Conservation (phyloP, 352 stramenopile species). For the Pilasporangium apinafurcum region DNA sequence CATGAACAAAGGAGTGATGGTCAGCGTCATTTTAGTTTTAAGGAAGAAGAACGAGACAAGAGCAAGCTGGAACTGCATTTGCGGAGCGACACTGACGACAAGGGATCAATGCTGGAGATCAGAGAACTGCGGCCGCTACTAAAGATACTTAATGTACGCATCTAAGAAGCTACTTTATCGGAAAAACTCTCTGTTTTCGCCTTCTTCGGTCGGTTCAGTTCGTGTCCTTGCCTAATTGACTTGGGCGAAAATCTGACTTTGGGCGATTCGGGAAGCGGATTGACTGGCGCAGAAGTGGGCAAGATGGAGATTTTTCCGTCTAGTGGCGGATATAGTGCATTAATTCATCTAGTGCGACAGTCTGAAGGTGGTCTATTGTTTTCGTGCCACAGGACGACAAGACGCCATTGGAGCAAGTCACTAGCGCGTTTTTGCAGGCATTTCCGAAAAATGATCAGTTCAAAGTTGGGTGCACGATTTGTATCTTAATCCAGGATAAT, state of each 20-base stretch:
- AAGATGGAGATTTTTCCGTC: neutral
- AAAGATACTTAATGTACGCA: slow-evolving; percentile 76
- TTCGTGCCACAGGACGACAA: slow-evolving; percentile 57
- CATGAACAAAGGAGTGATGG: no score
- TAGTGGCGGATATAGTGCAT: neutral
- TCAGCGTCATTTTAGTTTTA: neutral
- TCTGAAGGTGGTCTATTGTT: neutral
- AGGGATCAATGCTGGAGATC: slow-evolving; percentile 61
- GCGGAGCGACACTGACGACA: neutral
- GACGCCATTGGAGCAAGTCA: slow-evolving; percentile 74
- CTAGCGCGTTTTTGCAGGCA: slow-evolving; percentile 58
- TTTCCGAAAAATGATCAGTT: slow-evolving; percentile 89
- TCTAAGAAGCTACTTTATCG: no score
- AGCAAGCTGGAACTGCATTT: neutral
- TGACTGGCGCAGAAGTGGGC: no score
- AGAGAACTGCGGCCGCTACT: slow-evolving; percentile 77
- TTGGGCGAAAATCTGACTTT: no score
- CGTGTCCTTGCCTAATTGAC: no score
- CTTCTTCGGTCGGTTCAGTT: no score
- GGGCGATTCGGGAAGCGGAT: no score
- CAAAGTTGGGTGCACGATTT: slow-evolving; percentile 88
- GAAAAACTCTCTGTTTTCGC: no score
- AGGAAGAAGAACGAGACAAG: neutral
- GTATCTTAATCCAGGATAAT: slow-evolving; percentile 87
- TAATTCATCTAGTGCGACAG: slow-evolving; percentile 5